Conservation (phyloP, 495 filamentous ascomycete species). For the Penicillium canescens region DNA sequence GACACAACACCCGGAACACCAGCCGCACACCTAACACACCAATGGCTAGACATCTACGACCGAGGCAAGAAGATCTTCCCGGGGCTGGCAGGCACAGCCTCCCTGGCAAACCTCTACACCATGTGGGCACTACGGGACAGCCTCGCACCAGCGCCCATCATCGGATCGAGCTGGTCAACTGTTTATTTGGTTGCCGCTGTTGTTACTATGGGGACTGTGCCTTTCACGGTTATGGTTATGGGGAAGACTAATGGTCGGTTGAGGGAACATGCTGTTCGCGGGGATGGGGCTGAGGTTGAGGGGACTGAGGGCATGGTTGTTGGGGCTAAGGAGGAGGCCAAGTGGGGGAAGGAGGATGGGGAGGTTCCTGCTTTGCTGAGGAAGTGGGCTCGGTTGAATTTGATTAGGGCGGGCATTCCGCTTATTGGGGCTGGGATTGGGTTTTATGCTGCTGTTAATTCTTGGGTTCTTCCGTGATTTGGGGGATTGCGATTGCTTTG, state of each 20-base stretch:
- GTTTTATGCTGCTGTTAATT: conserved; percentile 18
- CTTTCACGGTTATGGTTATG: conserved; percentile 34
- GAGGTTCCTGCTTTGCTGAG: conserved; percentile 20
- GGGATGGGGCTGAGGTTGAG: conserved; percentile 18
- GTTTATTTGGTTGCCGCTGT: conserved; percentile 24
- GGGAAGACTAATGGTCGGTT: conserved; percentile 22
- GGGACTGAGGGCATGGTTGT: conserved; percentile 17
- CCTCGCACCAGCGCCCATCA: conserved; percentile 1
- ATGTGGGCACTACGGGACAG: conserved; percentile 22
- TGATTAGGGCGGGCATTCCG: conserved; percentile 16
- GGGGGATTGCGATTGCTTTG: neutral
- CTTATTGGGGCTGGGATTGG: conserved; percentile 22
- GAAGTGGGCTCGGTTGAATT: conserved; percentile 24
- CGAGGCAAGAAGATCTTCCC: conserved; percentile 29
- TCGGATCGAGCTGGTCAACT: conserved; percentile 13
- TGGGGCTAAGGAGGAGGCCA: conserved; percentile 18
- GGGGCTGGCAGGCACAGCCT: conserved; percentile 12
- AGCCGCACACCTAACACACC: conserved; percentile 22
- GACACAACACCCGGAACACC: conserved; percentile 17
- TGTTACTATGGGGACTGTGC: conserved; percentile 30
- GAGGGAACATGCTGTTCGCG: conserved; percentile 22
- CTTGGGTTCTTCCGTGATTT: neutral
- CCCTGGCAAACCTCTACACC: conserved; percentile 32
- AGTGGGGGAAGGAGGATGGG: conserved; percentile 19
- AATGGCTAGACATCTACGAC: conserved; percentile 33